Evolutionary conservation across 129 eudicot species (phyloP).

Genomic region (Flaveria robusta): DNA sequence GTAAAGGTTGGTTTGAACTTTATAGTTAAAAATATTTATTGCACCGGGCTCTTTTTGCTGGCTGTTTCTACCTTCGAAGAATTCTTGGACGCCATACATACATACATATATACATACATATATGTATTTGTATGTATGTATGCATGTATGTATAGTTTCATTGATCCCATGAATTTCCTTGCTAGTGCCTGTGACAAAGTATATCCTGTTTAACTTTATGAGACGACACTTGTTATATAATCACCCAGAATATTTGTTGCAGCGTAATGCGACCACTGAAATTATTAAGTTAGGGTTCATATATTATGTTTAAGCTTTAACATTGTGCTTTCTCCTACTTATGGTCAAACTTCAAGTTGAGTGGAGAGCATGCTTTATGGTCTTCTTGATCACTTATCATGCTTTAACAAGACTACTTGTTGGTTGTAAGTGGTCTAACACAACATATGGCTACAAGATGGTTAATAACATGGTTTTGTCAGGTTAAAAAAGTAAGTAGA

Average conservation of each 20-base stretch:
- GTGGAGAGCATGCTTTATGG: too few relatives aligned
- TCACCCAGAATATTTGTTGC: not conserved
- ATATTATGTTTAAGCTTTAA: too few relatives aligned
- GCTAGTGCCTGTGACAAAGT: constrained; percentile 5
- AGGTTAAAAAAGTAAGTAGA: too few relatives aligned
- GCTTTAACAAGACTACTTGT: too few relatives aligned
- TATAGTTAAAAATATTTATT: not conserved
- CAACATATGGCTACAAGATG: too few relatives aligned
- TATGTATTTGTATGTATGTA: not conserved
- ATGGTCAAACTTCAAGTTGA: not conserved
- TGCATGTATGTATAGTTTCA: constrained; percentile 19
- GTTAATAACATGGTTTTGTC: too few relatives aligned
- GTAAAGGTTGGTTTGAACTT: constrained; percentile 30
- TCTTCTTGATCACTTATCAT: too few relatives aligned
- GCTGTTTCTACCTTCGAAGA: constrained; percentile 9
- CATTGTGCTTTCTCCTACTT: not conserved
- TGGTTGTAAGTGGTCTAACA: too few relatives aligned
- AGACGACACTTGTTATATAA: constrained; percentile 4
- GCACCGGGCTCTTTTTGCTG: constrained; percentile 1
- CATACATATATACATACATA: not conserved
- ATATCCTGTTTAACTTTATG: not conserved
- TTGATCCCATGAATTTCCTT: not conserved
- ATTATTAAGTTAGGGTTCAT: not conserved
- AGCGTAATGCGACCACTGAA: not conserved
- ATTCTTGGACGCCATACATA: not conserved